Base-by-base conservation (phyloP, 805 yeast genomes). In the Wickerhamiella slavikovae region DNA sequence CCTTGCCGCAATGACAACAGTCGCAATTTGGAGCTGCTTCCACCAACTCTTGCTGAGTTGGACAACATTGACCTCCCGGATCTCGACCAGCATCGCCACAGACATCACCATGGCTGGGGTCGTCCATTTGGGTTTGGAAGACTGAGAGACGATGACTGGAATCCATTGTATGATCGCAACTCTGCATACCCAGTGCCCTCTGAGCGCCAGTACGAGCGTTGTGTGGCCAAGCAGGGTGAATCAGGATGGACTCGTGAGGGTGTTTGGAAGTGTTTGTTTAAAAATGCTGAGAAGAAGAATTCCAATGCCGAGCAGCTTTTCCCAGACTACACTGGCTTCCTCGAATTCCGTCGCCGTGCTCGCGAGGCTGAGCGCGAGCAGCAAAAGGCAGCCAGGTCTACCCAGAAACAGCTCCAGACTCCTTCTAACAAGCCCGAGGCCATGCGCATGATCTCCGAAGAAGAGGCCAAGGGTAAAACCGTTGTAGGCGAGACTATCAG, bases 231-330 rank as follows among this genome's bases (percentile, higher is more conserved):
- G 21, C 54, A 68, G 6, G 96, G 98, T 3, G 52, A 63, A 5
- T 66, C 79, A 0, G 71, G 69, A 9, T 85, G 95, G 94, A 91
- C 80, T 45, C 53, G 66, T 22, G 59, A 63, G 15, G 96, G 95
- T 0, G 65, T 71, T 49, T 85, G 95, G 95, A 66, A 83, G 45
- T 85, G 96, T 52, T 54, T 85, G 27, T 74, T 83, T 49, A 93
- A 93, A 9, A 60, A 60, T 12, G 32, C 36, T 22, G 34, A 30
- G 20, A 32, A 38, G 35, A 51, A 34, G 34, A 41, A 36, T 28
- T 43, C 44, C 9, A 22, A 23, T n/a, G 26, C 7, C 26, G 14
- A 14, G 8, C 26, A 27, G 14, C 31, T 38, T 27, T 82, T 79
- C 55, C 57, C 58, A 15, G 72, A 66, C 30, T 72, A 65, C 47